Evolutionary conservation across 2,329 filamentous ascomycete genomes (phyloP).

Genomic region (Talaromyces albobiverticillius): DNA sequence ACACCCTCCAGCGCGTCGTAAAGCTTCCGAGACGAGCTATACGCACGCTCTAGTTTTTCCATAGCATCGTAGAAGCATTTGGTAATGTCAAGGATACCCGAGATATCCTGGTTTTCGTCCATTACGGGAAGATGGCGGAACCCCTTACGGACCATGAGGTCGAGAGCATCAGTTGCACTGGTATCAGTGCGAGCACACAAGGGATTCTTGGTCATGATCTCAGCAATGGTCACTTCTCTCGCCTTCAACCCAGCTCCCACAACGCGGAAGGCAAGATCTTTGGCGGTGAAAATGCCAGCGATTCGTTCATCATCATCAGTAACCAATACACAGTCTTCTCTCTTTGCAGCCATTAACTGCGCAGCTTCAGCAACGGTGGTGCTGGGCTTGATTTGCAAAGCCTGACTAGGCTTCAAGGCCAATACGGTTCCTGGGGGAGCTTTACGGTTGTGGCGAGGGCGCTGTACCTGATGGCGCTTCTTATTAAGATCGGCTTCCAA

Average conservation of each 20-base stretch:
- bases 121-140: conserved; percentile 97
- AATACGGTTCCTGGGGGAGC: conserved; percentile 94
- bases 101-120: conserved; percentile 99
- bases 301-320: conserved; percentile 98
- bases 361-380: conserved; percentile 95
- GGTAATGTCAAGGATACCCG: conserved; percentile 95
- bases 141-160: conserved; percentile 97
- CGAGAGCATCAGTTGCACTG: conserved; percentile 92
- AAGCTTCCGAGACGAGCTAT: conserved; percentile 94
- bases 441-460: conserved; percentile 83
- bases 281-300: conserved; percentile 97
- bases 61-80: conserved; percentile 99
- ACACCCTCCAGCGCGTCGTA: conserved; percentile 98
- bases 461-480: conserved; percentile 79
- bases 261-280: conserved; percentile 95
- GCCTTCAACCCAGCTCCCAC: conserved; percentile 89
- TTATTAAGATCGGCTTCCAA: conserved; percentile 97
- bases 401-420: conserved; percentile 89
- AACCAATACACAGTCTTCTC: conserved; percentile 95
- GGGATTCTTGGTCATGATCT: conserved; percentile 99
- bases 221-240: conserved; percentile 84
- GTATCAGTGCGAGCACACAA: conserved; percentile 96
- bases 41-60: conserved; percentile 98
- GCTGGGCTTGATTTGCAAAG: conserved; percentile 92
- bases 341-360: conserved; percentile 97